These are phyloP conservation scores for Rozella allomycis DNA, from an alignment of 371 early-diverging fungal species.

Conservation along the genomic window DNA sequence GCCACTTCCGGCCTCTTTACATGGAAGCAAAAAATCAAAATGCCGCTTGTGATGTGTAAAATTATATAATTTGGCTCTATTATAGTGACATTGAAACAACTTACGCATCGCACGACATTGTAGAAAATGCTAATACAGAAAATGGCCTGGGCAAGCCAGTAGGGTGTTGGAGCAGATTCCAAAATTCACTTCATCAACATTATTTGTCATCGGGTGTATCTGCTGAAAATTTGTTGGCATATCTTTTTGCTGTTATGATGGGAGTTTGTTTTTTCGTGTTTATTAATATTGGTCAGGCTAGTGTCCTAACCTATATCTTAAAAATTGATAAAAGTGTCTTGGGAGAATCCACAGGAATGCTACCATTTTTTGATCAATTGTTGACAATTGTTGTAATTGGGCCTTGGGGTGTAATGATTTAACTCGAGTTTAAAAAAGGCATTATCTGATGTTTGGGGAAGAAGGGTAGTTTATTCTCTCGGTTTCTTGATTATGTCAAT, in stretches of 20 bases:
- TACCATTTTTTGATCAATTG: conserved; percentile 40
- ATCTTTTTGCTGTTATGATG: conserved; percentile 26
- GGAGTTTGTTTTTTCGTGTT: conserved; percentile 30
- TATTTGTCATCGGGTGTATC: conserved; percentile 19
- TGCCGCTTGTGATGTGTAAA: too few species aligned
- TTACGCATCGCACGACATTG: too few species aligned
- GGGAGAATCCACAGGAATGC: conserved; percentile 16
- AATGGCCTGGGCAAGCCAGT: too few species aligned
- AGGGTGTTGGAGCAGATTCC: too few species aligned
- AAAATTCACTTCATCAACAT: too few species aligned
- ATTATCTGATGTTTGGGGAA: conserved; percentile 14
- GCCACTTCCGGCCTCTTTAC: too few species aligned
- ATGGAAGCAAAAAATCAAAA: too few species aligned
- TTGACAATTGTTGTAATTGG: conserved; percentile 15
- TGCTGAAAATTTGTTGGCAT: conserved; percentile 24
- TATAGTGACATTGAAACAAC: too few species aligned
- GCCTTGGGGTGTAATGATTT: conserved; percentile 33
- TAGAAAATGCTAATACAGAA: too few species aligned
- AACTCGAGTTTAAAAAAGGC: conserved; percentile 24
- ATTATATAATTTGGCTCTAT: too few species aligned
- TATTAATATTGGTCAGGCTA: conserved; percentile 13
- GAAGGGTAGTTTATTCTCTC: background rate
- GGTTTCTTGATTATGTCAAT: conserved; percentile 34
- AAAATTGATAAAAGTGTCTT: conserved; percentile 5
- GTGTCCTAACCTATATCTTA: conserved; percentile 13